These are phyloP conservation scores for Adansonia gregorii DNA, from an alignment of 441 rosid genomes.

Conservation along the genomic window DNA sequence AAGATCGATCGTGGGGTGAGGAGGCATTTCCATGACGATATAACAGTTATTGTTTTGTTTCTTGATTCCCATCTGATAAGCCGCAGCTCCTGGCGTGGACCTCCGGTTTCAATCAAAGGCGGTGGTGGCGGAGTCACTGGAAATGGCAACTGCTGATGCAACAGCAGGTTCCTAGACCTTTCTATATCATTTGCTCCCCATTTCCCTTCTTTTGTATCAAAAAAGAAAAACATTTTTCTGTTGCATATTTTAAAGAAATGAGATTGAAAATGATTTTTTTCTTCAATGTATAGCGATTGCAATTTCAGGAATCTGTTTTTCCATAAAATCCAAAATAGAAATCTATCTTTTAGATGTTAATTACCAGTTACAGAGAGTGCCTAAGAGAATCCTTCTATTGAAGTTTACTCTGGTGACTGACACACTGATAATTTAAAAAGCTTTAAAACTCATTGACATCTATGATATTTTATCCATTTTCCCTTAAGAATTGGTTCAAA, in stretches of 20 bases:
- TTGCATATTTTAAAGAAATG: conserved; percentile 34
- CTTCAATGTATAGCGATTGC: conserved; percentile 13
- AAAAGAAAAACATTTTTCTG: conserved; percentile 21
- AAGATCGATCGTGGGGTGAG: conserved; percentile 90
- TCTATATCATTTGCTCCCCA: conserved; percentile 14
- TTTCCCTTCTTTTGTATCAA: conserved; percentile 38
- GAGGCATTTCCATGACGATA: conserved; percentile 95
- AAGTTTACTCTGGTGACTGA: conserved; percentile 2
- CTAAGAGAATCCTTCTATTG: neutral
- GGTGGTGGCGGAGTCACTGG: conserved; percentile 37
- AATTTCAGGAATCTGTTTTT: conserved; percentile 4
- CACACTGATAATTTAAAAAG: conserved; percentile 4
- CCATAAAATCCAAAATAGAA: neutral
- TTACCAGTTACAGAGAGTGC: neutral
- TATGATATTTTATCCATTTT: neutral
- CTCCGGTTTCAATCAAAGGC: conserved; percentile 60
- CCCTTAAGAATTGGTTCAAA: too few relatives aligned
- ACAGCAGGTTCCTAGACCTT: conserved; percentile 32
- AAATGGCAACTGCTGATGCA: conserved; percentile 33
- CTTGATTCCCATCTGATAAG: conserved; percentile 58
- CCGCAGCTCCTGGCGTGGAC: conserved; percentile 46
- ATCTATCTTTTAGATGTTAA: neutral
- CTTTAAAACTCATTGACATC: conserved; percentile 2
- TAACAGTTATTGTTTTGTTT: conserved; percentile 76
- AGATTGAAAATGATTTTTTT: conserved; percentile 19